phyloP scores from a whole-genome alignment of 192 early-diverging fungal species.

The Thamnidium elegans region DNA sequence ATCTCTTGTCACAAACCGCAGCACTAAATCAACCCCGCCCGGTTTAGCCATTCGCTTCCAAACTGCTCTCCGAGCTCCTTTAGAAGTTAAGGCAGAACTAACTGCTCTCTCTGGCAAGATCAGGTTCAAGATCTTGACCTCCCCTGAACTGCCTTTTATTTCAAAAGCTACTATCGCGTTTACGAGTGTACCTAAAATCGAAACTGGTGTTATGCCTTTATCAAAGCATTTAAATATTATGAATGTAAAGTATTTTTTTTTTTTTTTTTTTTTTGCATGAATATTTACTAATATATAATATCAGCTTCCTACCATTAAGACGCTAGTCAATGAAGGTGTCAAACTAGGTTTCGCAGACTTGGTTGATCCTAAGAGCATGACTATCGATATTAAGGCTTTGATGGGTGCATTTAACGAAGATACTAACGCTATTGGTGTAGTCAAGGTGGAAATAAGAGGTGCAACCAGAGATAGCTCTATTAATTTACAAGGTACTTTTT shows the following conservation, averaged over 20 bases:
- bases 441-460: slow-evolving; percentile 27
- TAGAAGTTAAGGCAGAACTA: slow-evolving; percentile 32
- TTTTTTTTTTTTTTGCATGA: background rate
- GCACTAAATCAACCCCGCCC: slow-evolving; percentile 16
- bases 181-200: slow-evolving; percentile 24
- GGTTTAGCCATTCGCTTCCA: slow-evolving; percentile 26
- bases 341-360: slow-evolving; percentile 28
- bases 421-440: slow-evolving; percentile 28
- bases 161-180: slow-evolving; percentile 33
- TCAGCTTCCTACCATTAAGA: slow-evolving; percentile 25
- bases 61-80: slow-evolving; percentile 26
- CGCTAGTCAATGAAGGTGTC: slow-evolving; percentile 29
- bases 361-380: slow-evolving; percentile 36
- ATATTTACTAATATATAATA: background rate
- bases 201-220: slow-evolving; percentile 35
- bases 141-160: slow-evolving; percentile 27
- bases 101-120: slow-evolving; percentile 28
- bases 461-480: background rate
- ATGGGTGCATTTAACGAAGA: slow-evolving; percentile 19
- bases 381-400: slow-evolving; percentile 25
- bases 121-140: slow-evolving; percentile 30
- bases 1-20: background rate
- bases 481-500: slow-evolving; percentile 6
- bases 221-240: slow-evolving; percentile 32
- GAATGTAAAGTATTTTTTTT: slow-evolving; percentile 14